Percentiles rank a stretch among this genome's conserved stretches.
Conservation (phyloP, 495 filamentous ascomycete genomes). For the Sphaerosporella brunnea region DNA sequence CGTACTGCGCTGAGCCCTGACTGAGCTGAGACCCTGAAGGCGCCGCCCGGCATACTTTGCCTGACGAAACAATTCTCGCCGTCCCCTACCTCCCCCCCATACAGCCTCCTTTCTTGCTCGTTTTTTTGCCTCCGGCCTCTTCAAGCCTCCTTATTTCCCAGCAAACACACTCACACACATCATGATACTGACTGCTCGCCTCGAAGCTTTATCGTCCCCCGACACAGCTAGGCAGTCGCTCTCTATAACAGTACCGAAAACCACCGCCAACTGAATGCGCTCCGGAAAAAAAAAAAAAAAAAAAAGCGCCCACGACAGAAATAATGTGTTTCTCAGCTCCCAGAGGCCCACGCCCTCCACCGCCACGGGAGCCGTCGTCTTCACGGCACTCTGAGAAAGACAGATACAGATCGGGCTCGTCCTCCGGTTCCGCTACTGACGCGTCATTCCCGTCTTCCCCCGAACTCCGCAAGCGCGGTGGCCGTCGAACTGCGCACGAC, state of each 20-base stretch:
- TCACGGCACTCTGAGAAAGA: slow-evolving; percentile 1
- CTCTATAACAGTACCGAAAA: not conserved
- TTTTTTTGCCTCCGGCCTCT: not conserved
- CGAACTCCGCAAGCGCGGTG: not conserved
- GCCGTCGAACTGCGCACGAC: not conserved
- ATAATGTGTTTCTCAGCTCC: slow-evolving; percentile 5
- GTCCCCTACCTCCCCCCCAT: not conserved
- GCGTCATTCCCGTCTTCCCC: not conserved
- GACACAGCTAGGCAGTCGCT: not conserved
- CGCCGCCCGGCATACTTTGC: not conserved
- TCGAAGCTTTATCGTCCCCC: not conserved
- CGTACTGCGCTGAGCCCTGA: not conserved
- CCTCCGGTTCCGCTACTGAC: slow-evolving; percentile 1
- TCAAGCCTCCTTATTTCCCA: not conserved
- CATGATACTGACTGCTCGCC: slow-evolving; percentile 4
- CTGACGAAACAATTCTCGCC: not conserved
- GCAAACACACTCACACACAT: not conserved
- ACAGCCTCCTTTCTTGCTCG: slow-evolving; percentile 1
- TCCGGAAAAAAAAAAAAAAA: not conserved
- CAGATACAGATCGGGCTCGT: not conserved
- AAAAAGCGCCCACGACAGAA: not conserved
- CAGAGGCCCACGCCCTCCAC: not conserved
- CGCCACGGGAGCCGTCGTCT: not conserved
- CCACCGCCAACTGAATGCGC: not conserved
- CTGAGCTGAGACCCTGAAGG: not conserved